These are phyloP conservation scores for Coemansia sp. DNA, from an alignment of 192 early-diverging fungal species.

Conservation along the genomic window DNA sequence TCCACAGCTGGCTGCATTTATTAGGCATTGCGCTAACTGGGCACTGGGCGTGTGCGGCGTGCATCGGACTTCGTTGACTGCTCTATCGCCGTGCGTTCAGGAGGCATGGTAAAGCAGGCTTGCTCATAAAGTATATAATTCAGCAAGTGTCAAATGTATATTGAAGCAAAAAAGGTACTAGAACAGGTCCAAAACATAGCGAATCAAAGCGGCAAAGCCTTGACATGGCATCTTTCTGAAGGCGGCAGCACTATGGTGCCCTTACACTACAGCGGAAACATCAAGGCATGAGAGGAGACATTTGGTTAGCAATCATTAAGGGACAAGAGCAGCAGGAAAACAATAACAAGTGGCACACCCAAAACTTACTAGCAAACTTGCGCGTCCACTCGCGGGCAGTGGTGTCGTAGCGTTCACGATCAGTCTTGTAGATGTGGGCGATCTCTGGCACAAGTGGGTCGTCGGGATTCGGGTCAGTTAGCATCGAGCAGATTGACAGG, in stretches of 20 bases:
- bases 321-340: neutral
- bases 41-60: neutral
- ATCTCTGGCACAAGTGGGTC: constrained; percentile 98
- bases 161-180: constrained; percentile 3
- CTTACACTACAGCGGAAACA: constrained; percentile 2
- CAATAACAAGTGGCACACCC: neutral
- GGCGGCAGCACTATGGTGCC: neutral
- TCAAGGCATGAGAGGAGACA: neutral
- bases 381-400: constrained; percentile 95
- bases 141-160: constrained; percentile 6
- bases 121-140: neutral
- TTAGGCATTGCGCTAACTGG: neutral
- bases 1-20: neutral
- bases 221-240: neutral
- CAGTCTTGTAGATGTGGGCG: constrained; percentile 97
- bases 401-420: constrained; percentile 80
- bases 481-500: constrained; percentile 96
- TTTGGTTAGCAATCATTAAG: neutral
- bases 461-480: constrained; percentile 98
- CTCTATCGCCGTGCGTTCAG: neutral
- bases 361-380: constrained; percentile 72
- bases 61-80: neutral
- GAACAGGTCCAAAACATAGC: neutral
- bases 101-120: neutral
- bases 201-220: constrained; percentile 1